phyloP scores from a whole-genome alignment of 208 protist species.

The Crithidia thermophila region DNA sequence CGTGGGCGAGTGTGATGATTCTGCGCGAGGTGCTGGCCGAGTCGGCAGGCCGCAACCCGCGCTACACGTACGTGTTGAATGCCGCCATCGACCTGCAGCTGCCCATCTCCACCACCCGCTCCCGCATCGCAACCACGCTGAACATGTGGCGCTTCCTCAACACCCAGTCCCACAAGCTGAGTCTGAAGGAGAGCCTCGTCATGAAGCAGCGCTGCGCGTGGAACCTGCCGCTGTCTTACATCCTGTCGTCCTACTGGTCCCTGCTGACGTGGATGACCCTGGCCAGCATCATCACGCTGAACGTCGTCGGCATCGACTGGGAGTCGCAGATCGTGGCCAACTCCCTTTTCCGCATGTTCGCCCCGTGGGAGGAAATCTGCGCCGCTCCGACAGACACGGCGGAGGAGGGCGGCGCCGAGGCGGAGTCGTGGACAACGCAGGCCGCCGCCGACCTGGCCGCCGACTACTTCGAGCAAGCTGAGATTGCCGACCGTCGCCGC shows the following conservation, averaged over 20 bases:
- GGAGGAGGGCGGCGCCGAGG: constrained; percentile 14
- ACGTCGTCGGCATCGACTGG: constrained; percentile 83
- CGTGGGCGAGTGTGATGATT: constrained; percentile 89
- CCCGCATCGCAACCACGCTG: constrained; percentile 84
- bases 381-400: constrained; percentile 5
- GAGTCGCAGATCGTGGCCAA: constrained; percentile 88
- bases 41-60: constrained; percentile 83
- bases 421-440: constrained; percentile 45
- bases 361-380: constrained; percentile 68
- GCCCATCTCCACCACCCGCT: constrained; percentile 86
- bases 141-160: constrained; percentile 91
- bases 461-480: constrained; percentile 65
- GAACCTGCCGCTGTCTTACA: constrained; percentile 85
- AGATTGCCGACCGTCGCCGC: constrained; percentile 37
- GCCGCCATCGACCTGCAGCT: constrained; percentile 90
- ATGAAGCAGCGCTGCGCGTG: constrained; percentile 83
- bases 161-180: constrained; percentile 86
- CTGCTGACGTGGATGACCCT: constrained; percentile 76
- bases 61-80: constrained; percentile 91
- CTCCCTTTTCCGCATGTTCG: constrained; percentile 78
- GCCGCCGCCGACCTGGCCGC: constrained; percentile 54
- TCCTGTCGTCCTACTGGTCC: constrained; percentile 90
- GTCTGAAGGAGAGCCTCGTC: constrained; percentile 64
- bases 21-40: constrained; percentile 85
- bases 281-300: constrained; percentile 62